Evolutionary conservation across 495 filamentous ascomycete species (phyloP).

Genomic region (Neurospora sp.): DNA sequence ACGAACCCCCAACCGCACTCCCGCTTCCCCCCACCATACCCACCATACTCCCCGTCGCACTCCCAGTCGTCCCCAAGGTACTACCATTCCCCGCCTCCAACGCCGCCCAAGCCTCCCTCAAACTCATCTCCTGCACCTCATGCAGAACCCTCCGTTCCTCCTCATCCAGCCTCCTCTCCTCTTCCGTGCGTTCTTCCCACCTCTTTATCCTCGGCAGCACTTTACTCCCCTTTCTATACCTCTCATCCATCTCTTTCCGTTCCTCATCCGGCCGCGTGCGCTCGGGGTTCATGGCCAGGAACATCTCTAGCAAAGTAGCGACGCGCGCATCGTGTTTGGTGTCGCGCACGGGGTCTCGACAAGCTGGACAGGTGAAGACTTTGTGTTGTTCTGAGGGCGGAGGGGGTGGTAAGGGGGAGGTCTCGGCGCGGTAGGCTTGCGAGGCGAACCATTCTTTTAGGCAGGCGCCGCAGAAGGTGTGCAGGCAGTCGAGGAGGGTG

Average conservation of each 20-base stretch:
- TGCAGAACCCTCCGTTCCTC: slow-evolving; percentile 61
- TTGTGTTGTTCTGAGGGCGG: slow-evolving; percentile 29
- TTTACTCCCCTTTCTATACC: slow-evolving; percentile 69
- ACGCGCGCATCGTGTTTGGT: slow-evolving; percentile 78
- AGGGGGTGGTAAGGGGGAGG: slow-evolving; percentile 30
- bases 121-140: slow-evolving; percentile 59
- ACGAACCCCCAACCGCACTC: slow-evolving; percentile 15
- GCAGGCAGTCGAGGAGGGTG: slow-evolving; percentile 92
- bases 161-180: slow-evolving; percentile 44
- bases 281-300: slow-evolving; percentile 62
- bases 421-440: slow-evolving; percentile 38
- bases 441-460: slow-evolving; percentile 87
- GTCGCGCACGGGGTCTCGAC: slow-evolving; percentile 72
- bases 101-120: slow-evolving; percentile 44
- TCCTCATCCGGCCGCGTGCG: slow-evolving; percentile 56
- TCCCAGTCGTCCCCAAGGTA: slow-evolving; percentile 54
- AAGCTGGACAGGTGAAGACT: slow-evolving; percentile 82
- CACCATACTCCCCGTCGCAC: slow-evolving; percentile 61
- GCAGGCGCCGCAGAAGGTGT: slow-evolving; percentile 93
- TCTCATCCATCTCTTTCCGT: slow-evolving; percentile 54
- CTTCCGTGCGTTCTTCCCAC: slow-evolving; percentile 27
- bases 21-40: slow-evolving; percentile 18
- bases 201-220: slow-evolving; percentile 49
- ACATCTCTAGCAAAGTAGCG: slow-evolving; percentile 74
- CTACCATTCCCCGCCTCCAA: slow-evolving; percentile 41